Evolutionary conservation across 305 asterid species (phyloP).

Genomic region (Andrographis paniculata): DNA sequence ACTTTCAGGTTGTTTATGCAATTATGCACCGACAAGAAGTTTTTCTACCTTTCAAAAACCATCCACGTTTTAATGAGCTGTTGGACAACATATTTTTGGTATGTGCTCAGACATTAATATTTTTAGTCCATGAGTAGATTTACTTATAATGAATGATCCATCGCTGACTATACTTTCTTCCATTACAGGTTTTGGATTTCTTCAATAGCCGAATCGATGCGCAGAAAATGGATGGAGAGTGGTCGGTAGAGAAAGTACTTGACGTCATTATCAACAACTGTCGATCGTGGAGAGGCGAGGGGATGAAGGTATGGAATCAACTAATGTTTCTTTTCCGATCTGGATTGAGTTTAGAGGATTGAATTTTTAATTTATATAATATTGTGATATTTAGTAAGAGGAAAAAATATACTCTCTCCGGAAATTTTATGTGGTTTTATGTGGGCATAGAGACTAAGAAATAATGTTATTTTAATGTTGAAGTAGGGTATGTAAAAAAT

Average conservation of each 20-base stretch:
- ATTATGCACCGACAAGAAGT: slow-evolving; percentile 98
- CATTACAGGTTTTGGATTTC: slow-evolving; percentile 75
- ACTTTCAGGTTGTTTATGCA: slow-evolving; percentile 85
- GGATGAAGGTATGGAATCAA: slow-evolving; percentile 60
- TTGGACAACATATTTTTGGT: slow-evolving; percentile 85
- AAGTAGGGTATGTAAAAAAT: too few relatives aligned
- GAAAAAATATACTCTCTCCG: too few relatives aligned
- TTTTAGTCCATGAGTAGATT: slow-evolving; percentile 7
- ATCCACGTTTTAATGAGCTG: slow-evolving; percentile 92
- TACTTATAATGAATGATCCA: slow-evolving; percentile 1
- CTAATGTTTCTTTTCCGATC: too few relatives aligned
- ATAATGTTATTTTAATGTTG: too few relatives aligned
- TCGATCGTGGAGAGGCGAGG: slow-evolving; percentile 97
- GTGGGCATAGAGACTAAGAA: too few relatives aligned
- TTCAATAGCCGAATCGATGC: slow-evolving; percentile 84
- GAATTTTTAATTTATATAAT: too few relatives aligned
- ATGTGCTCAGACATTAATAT: slow-evolving; percentile 18
- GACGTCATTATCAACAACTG: slow-evolving; percentile 67
- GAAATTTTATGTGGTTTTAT: too few relatives aligned
- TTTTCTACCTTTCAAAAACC: slow-evolving; percentile 87
- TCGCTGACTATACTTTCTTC: slow-evolving; percentile 11
- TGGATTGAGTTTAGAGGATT: too few relatives aligned
- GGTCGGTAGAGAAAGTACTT: slow-evolving; percentile 97
- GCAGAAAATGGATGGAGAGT: slow-evolving; percentile 61
- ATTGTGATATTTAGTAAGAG: too few relatives aligned